Base-by-base conservation (phyloP, 2,329 filamentous ascomycete genomes). In the Endocalyx cinctus region DNA sequence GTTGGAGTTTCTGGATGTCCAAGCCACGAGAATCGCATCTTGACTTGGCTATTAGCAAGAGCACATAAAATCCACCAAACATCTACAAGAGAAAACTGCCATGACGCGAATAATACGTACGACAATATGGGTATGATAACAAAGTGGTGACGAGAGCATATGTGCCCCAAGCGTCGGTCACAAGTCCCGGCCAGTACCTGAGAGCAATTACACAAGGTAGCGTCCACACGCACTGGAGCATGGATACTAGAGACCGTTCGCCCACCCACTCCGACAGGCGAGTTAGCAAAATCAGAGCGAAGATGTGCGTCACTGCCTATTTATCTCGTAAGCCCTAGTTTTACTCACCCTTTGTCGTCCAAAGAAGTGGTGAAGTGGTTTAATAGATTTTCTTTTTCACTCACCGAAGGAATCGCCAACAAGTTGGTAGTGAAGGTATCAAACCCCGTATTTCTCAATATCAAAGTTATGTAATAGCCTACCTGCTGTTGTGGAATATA, bases 71-170 rank as follows among this genome's bases (percentile, higher is more conserved):
- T 41, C 67, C 66, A 71, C 34, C 58, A 12, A 67, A 66, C 18
- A 80, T 53, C 22, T 84, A 47, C 39, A 75, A 74, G 0, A 78
- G 77, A 4, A 83, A 57, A 3, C 69, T 62, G n/a, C n/a, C n/a
- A n/a, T n/a, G n/a, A n/a, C n/a, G n/a, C n/a, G n/a, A n/a, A n/a
- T n/a, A n/a, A n/a, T n/a, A n/a, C n/a, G n/a, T n/a, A n/a, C n/a
- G n/a, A n/a, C n/a, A n/a, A n/a, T n/a, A n/a, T n/a, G n/a, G n/a
- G n/a, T n/a, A n/a, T n/a, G n/a, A n/a, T n/a, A n/a, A n/a, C n/a
- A n/a, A n/a, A n/a, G n/a, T n/a, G n/a, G n/a, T n/a, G n/a, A n/a
- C n/a, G n/a, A n/a, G n/a, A n/a, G 79, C 79, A 84, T 6, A 82
- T 43, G 35, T 78, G 70, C 1, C 66, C 55, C 20, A 23, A n/a